These are phyloP conservation scores for Lichina pygmaea DNA, from an alignment of 495 filamentous ascomycete genomes.

Conservation along the genomic window DNA sequence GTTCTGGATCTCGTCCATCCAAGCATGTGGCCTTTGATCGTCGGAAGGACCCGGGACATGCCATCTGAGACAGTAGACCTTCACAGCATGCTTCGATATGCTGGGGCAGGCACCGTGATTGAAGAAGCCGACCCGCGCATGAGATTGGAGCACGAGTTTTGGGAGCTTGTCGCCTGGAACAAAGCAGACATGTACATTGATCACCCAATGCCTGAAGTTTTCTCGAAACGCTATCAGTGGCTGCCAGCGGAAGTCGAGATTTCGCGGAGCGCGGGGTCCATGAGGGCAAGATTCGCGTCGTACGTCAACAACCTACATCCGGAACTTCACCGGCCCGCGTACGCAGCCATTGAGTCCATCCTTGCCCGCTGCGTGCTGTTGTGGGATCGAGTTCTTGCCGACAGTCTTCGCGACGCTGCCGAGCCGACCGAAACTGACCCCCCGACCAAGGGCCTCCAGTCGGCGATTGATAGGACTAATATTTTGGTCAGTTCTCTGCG, in stretches of 20 bases:
- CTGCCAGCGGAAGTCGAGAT: constrained; percentile 27
- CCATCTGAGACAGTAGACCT: constrained; percentile 13
- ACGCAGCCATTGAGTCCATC: constrained; percentile 22
- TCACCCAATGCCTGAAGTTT: too few species aligned
- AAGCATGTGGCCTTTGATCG: constrained; percentile 30
- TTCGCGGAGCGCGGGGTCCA: background rate
- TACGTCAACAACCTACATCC: constrained; percentile 41
- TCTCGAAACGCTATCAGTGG: constrained; percentile 23
- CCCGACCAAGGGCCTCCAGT: too few species aligned
- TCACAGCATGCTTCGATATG: constrained; percentile 12
- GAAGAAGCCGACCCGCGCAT: background rate
- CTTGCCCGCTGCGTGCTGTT: constrained; percentile 21
- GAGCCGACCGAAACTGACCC: background rate
- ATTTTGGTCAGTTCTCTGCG: background rate
- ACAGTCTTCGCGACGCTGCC: background rate
- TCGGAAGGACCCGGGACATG: constrained; percentile 22
- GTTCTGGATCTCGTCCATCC: constrained; percentile 36
- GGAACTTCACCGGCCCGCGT: constrained; percentile 16
- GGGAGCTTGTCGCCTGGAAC: background rate
- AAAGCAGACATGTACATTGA: too few species aligned
- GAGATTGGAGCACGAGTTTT: background rate
- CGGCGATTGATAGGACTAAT: too few species aligned
- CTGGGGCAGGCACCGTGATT: background rate
- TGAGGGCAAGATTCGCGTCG: constrained; percentile 10
- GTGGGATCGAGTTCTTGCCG: constrained; percentile 19